A percentile compares a stretch with the other conserved stretches of the same genome.
Conservation (phyloP, 768 basidiomycete species). For the Boletus coccyginus region DNA sequence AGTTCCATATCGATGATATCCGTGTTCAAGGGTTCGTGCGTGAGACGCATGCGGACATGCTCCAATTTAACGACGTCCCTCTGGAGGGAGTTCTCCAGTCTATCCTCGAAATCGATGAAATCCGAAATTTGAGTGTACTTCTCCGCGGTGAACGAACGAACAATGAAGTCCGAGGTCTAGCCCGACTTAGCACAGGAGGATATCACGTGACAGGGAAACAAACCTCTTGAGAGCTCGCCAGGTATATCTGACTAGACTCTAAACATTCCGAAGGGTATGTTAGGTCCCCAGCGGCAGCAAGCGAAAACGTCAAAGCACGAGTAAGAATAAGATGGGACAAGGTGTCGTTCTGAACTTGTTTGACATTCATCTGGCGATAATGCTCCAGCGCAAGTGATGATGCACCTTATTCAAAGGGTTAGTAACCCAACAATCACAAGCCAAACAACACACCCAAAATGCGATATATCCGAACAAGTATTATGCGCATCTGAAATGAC, state of each 20-base stretch:
- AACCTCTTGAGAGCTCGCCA: slow-evolving; percentile 78
- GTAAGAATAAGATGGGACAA: slow-evolving; percentile 81
- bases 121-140: slow-evolving; percentile 91
- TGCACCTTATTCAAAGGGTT: slow-evolving; percentile 50
- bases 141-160: slow-evolving; percentile 73
- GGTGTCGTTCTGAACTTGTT: slow-evolving; percentile 88
- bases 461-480: slow-evolving; percentile 80
- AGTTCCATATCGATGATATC: slow-evolving; percentile 81
- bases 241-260: slow-evolving; percentile 78
- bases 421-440: background rate
- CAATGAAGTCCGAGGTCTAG: slow-evolving; percentile 77
- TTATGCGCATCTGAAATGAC: slow-evolving; percentile 73
- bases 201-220: slow-evolving; percentile 6
- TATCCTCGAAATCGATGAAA: slow-evolving; percentile 78
- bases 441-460: slow-evolving; percentile 55
- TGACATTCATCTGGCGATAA: slow-evolving; percentile 73
- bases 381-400: slow-evolving; percentile 73
- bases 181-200: slow-evolving; percentile 4
- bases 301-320: slow-evolving; percentile 74
- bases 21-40: slow-evolving; percentile 67
- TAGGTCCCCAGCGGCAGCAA: slow-evolving; percentile 72
- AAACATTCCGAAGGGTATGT: slow-evolving; percentile 73
- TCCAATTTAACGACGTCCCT: slow-evolving; percentile 81
- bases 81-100: slow-evolving; percentile 81
- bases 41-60: slow-evolving; percentile 78